Percentiles rank a stretch among this genome's conserved stretches.
phyloP scores from a whole-genome alignment of 1,284 basidiomycete species.

The Ganoderma lingzhi region DNA sequence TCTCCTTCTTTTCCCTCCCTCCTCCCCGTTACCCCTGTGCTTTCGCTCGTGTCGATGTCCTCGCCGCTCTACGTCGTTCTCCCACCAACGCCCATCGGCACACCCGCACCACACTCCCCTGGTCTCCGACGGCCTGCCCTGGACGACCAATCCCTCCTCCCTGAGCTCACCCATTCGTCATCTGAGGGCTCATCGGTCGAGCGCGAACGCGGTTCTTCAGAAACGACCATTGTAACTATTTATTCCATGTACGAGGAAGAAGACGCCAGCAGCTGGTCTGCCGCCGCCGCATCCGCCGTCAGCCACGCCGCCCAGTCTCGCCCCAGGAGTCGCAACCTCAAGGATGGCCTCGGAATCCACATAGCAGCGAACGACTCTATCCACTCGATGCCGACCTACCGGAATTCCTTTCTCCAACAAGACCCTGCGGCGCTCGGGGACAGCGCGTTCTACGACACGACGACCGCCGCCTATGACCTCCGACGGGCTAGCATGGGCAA shows the following conservation, averaged over 20 bases:
- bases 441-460: slow-evolving; percentile 43
- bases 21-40: slow-evolving; percentile 13
- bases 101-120: slow-evolving; percentile 35
- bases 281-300: slow-evolving; percentile 41
- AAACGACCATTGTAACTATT: slow-evolving; percentile 74
- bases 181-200: slow-evolving; percentile 35
- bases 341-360: slow-evolving; percentile 34
- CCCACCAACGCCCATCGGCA: slow-evolving; percentile 47
- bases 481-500: slow-evolving; percentile 37
- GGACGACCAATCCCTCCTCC: slow-evolving; percentile 35
- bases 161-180: slow-evolving; percentile 39
- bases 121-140: slow-evolving; percentile 34
- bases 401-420: slow-evolving; percentile 37
- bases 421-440: slow-evolving; percentile 37
- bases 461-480: slow-evolving; percentile 31
- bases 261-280: slow-evolving; percentile 52
- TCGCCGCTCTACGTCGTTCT: slow-evolving; percentile 52
- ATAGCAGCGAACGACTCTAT: slow-evolving; percentile 28
- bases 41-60: slow-evolving; percentile 48
- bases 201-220: slow-evolving; percentile 53
- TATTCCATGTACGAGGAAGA: slow-evolving; percentile 76
- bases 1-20: slow-evolving; percentile 18
- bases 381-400: slow-evolving; percentile 29
- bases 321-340: slow-evolving; percentile 31
- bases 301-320: slow-evolving; percentile 36